Base-by-base conservation (phyloP, 306 rosid genomes). In the Mucuna pruriens region DNA sequence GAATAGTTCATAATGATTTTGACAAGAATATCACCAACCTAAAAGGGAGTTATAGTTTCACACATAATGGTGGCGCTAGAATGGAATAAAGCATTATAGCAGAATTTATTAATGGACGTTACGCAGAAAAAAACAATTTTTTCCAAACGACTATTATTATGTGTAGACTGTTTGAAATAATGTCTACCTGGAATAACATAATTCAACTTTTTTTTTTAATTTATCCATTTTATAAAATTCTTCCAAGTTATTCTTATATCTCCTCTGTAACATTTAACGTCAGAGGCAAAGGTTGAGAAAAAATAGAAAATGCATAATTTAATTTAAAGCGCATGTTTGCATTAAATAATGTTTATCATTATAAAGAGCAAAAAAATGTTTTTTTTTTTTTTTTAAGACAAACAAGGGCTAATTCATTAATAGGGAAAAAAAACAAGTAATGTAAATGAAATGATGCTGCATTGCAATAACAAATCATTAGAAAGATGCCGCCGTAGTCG, bases 11-110 rank as follows among this genome's bases (percentile, higher is more conserved):
- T 67, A 17, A 25, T 29, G 38, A 75, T 48, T 74, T 48, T 29
- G 84, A 75, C 74, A 80, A 74, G 54, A 79, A 63, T 71, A 6
- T 29, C 57, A 33, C 70, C 71, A 9, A 71, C 65, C 71, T 70
- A 19, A 31, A 71, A 60, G 57, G 39, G n/a, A 40, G 25, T 22
- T 25, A 39, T 48, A 1, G 17, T 48, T 48, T 40, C 29, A 54
- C 1, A 31, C 44, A 12, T 71, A 36, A 22, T 49, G 57, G 57
- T 45, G 64, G 39, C 71, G 54, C 31, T 20, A 57, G 13, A 64
- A 60, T 60, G 39, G 25, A 40, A 16, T 9, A 58, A 9, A 40
- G 16, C 25, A 9, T 11, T 12, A 11, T 25, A 8, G 17, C 52
- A 23, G 3, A 33, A 54, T 15, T 40, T 75, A 58, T 57, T 11